These are phyloP conservation scores for Zychaea mexicana DNA, from an alignment of 371 early-diverging fungal species.

Conservation along the genomic window DNA sequence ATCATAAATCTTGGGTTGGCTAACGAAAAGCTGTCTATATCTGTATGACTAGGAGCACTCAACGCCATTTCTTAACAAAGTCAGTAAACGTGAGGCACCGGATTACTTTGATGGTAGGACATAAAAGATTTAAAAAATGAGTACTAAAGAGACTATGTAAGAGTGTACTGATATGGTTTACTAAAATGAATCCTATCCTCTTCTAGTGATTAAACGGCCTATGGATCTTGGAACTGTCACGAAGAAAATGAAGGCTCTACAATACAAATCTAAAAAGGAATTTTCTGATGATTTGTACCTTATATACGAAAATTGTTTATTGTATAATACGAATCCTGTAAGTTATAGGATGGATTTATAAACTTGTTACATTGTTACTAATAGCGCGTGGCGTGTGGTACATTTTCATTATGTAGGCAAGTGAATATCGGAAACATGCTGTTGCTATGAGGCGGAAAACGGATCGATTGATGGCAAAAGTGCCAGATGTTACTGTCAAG, in stretches of 20 bases:
- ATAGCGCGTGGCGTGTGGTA: no score
- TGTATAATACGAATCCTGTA: slow-evolving; percentile 77
- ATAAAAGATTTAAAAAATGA: no score
- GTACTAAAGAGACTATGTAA: background rate
- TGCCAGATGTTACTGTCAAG: slow-evolving; percentile 80
- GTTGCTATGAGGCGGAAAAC: slow-evolving; percentile 81
- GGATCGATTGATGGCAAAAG: slow-evolving; percentile 69
- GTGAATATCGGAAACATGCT: slow-evolving; percentile 85
- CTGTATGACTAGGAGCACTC: slow-evolving; percentile 72
- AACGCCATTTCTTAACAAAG: slow-evolving; percentile 88
- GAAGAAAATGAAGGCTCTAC: slow-evolving; percentile 72
- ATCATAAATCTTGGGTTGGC: background rate
- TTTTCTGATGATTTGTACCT: slow-evolving; percentile 80
- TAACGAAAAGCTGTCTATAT: no score
- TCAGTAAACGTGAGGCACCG: slow-evolving; percentile 92
- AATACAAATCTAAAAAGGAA: slow-evolving; percentile 78
- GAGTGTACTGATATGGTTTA: background rate
- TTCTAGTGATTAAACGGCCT: slow-evolving; percentile 81
- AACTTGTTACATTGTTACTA: background rate
- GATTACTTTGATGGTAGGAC: slow-evolving; percentile 86
- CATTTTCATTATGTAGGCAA: no score
- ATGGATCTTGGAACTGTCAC: slow-evolving; percentile 94
- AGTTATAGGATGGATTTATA: slow-evolving; percentile 6
- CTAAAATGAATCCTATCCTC: background rate
- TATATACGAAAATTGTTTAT: slow-evolving; percentile 85